Base-by-base conservation (phyloP, 2,329 filamentous ascomycete species). In the Massarina eburnea region DNA sequence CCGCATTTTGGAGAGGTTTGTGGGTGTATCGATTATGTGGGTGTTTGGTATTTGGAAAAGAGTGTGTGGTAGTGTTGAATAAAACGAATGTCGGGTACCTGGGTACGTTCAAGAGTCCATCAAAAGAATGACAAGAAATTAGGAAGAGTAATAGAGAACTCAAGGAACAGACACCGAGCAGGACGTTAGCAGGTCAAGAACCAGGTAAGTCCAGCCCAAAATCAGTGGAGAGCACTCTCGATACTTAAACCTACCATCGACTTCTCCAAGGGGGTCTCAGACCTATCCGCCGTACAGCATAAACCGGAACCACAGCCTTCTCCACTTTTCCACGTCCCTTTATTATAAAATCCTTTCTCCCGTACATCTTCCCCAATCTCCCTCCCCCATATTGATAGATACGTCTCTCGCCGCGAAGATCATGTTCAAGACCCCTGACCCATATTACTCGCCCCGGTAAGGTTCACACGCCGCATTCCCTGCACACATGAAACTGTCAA, bases 1-100 rank as follows among this genome's bases (percentile, higher is more conserved):
- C 9, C 38, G 43, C 43, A 46, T 45, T 5, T 19, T 44, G 34
- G n/a, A n/a, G n/a, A n/a, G n/a, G n/a, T n/a, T n/a, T n/a, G n/a
- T n/a, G n/a, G n/a, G n/a, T n/a, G n/a, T n/a, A n/a, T n/a, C n/a
- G 6, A 30, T 30, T 14, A 30, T 30, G 17, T 14, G 7, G 19
- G 15, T 18, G 8, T 4, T 18, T 18, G 6, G 19, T n/a, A 35
- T 35, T 35, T 35, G 24, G 7, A 7, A 6, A 26, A 26, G 24
- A 26, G 24, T 7, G 10, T 26, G 24, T 26, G 10, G 27, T 30
- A 14, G 27, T 8, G 12, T 6, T 4, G 27, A 30, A 6, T 14
- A 14, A 8, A 30, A 14, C n/a, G 12, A 14, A 30, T 14, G 27
- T 8, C n/a, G 12, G 12, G 4, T 8, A 30, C 12, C 12, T n/a